These are phyloP conservation scores for Fusarium torreyae DNA, from an alignment of 2,329 filamentous ascomycete species.

Conservation along the genomic window DNA sequence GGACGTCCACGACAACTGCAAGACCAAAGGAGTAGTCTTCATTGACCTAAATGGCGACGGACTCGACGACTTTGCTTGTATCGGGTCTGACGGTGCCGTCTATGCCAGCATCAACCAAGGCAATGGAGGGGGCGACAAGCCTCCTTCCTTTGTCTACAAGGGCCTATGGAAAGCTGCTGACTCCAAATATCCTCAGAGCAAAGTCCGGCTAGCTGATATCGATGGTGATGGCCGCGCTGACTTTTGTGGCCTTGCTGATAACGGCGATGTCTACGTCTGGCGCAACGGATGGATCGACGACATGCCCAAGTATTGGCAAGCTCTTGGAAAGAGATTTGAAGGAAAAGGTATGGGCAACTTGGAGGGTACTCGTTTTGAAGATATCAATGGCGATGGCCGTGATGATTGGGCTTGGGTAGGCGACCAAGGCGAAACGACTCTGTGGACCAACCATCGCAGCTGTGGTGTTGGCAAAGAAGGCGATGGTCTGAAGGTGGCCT, in stretches of 20 bases:
- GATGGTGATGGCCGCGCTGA: conserved; percentile 11
- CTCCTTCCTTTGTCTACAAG: conserved; percentile 1
- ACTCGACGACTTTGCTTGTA: conserved; percentile 4
- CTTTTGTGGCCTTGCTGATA: neutral
- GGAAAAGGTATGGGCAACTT: conserved; percentile 41
- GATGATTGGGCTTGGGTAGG: conserved; percentile 1
- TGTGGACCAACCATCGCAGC: neutral
- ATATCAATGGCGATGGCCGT: conserved; percentile 28
- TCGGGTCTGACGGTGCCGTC: neutral
- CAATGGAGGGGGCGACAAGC: neutral
- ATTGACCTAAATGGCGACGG: neutral
- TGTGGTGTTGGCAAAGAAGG: neutral
- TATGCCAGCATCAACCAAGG: conserved; percentile 3
- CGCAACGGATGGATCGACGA: conserved; percentile 15
- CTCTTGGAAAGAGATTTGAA: conserved; percentile 45
- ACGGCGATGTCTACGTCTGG: conserved; percentile 10
- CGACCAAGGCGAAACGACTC: neutral
- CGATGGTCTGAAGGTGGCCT: conserved; percentile 3
- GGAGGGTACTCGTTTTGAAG: conserved; percentile 40
- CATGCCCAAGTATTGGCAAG: conserved; percentile 50
- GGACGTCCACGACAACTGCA: neutral
- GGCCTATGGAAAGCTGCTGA: neutral
- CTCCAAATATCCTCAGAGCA: neutral
- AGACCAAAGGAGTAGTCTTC: neutral
- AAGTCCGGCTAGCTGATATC: conserved; percentile 1